Base-by-base conservation (phyloP, 495 filamentous ascomycete genomes). In the Cudoniella acicularis region DNA sequence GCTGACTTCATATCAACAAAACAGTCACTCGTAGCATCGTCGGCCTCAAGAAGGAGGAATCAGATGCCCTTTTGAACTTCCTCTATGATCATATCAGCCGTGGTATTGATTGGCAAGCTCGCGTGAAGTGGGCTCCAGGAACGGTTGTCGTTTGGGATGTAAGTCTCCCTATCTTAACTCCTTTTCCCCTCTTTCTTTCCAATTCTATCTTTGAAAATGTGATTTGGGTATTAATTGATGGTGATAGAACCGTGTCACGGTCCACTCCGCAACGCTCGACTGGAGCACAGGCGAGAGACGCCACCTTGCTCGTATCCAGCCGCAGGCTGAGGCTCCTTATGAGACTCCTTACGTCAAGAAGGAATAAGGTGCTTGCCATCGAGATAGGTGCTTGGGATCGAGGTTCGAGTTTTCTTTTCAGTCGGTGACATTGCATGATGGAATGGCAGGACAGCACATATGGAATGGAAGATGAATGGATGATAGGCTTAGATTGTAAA, bases 91-190 rank as follows among this genome's bases (percentile, higher is more conserved):
- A 96, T 66, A 85, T 94, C 40, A 81, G 86, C 4, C 82, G 78
- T 17, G 87, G 91, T n/a, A 83, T 86, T 66, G 91, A 96, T 72
- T 92, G 91, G 77, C 92, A 96, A 65, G 84, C 83, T 8, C 78
- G 92, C 13, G 83, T 96, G 49, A 83, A 85, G 61, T 96, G 90
- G 91, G 81, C 87, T 64, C 81, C 84, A 8, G 81, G 83, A 40
- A 94, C 90, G 1, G 91, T 96, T 40, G 89, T 96, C 9, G 86
- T 95, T 13, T 95, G 90, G 84, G 91, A 96, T 70, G 60, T 63
- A 40, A 63, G 60, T 53, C 10, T 16, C 6, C 16, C 16, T 26
- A 21, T n/a, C 3, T 50, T 23, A 2, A n/a, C 13, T 36, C 30
- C 30, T 36, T 13, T 6, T 36, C 30, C 4, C 13, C 30, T 36